Percentiles rank a stretch among this genome's conserved stretches.
phyloP scores from a whole-genome alignment of 345 rosid genomes.

The Atalantia buxifolia region DNA sequence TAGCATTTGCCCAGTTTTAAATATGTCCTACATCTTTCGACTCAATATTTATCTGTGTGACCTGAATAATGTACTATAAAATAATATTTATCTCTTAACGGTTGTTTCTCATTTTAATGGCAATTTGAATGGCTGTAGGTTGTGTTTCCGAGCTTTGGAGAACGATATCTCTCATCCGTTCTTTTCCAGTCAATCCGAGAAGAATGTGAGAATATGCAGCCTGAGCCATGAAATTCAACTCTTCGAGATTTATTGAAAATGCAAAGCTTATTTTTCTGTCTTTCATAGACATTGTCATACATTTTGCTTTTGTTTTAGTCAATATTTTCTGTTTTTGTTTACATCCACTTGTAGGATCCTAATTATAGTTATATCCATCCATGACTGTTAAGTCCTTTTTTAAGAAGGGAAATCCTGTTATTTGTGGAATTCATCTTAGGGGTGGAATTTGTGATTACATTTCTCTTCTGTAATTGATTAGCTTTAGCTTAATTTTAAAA shows the following conservation, averaged over 20 bases:
- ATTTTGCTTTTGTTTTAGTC: background rate
- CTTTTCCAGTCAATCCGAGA: slow-evolving; percentile 92
- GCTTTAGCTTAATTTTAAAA: too few species aligned
- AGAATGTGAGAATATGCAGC: slow-evolving; percentile 86
- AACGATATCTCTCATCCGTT: slow-evolving; percentile 77
- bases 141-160: slow-evolving; percentile 95
- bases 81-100: background rate
- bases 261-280: background rate
- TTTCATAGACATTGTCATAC: background rate
- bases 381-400: background rate
- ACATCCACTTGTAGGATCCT: background rate
- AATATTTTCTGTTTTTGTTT: background rate
- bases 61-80: background rate
- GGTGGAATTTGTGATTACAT: background rate
- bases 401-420: background rate
- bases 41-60: background rate
- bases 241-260: background rate
- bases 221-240: slow-evolving; percentile 39
- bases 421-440: background rate
- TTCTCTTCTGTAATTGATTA: background rate
- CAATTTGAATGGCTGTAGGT: slow-evolving; percentile 44
- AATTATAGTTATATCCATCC: background rate
- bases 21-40: background rate
- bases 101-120: background rate
- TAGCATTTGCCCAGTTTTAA: too few species aligned